These are phyloP conservation scores for Wickerhamiella vanderwaltii DNA, from an alignment of 805 yeast species.

Conservation along the genomic window DNA sequence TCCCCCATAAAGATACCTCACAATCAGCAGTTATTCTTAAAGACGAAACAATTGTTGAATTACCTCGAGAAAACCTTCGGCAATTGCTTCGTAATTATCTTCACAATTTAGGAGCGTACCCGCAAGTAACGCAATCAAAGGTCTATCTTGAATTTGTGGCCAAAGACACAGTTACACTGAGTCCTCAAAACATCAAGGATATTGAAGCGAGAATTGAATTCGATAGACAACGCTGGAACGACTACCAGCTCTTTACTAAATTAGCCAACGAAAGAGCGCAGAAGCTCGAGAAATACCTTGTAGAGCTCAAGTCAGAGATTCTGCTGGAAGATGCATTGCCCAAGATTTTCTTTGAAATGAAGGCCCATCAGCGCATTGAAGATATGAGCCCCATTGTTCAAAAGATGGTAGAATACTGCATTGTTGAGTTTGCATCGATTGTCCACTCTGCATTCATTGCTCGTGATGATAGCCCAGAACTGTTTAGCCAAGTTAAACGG, in stretches of 20 bases:
- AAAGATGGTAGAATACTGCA: conserved; percentile 68
- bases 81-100: conserved; percentile 68
- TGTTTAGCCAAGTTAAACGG: conserved; percentile 55
- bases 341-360: conserved; percentile 54
- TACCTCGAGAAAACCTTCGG: conserved; percentile 66
- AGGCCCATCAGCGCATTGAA: conserved; percentile 37
- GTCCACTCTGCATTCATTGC: conserved; percentile 70
- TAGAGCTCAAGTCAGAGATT: conserved; percentile 44
- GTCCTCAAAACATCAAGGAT: conserved; percentile 41
- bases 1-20: conserved; percentile 41
- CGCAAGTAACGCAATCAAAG: conserved; percentile 43
- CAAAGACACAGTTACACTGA: conserved; percentile 31
- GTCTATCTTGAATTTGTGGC: conserved; percentile 44
- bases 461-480: conserved; percentile 66
- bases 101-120: conserved; percentile 38
- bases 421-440: conserved; percentile 74
- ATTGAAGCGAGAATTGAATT: conserved; percentile 43
- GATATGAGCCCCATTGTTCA: conserved; percentile 55
- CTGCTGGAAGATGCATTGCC: conserved; percentile 45
- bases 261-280: conserved; percentile 49
- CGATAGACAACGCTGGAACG: conserved; percentile 48
- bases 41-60: conserved; percentile 19
- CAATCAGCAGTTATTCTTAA: conserved; percentile 13
- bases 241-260: conserved; percentile 61
- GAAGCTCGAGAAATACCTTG: conserved; percentile 44